phyloP scores from a whole-genome alignment of 768 basidiomycete species.

The Russula dissimulans region DNA sequence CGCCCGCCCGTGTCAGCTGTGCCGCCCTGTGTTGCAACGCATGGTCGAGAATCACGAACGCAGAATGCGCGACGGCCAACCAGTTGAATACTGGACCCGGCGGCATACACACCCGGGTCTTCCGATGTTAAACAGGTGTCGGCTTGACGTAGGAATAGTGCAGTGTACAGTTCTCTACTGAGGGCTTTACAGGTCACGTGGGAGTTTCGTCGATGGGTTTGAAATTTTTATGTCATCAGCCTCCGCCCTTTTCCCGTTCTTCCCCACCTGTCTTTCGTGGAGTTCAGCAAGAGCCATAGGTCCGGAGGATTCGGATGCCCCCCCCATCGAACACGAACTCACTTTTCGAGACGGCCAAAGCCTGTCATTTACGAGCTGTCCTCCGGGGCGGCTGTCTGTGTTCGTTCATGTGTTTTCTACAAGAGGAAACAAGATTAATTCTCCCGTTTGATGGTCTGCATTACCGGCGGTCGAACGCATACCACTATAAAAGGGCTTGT shows the following conservation, averaged over 20 bases:
- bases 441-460: too few species aligned
- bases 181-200: too few species aligned
- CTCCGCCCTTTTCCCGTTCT: too few species aligned
- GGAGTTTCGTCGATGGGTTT: too few species aligned
- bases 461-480: too few species aligned
- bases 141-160: neutral
- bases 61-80: conserved; percentile 55
- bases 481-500: too few species aligned
- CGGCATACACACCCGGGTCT: conserved; percentile 39
- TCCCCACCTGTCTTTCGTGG: too few species aligned
- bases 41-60: conserved; percentile 51
- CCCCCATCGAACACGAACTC: neutral
- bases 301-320: too few species aligned
- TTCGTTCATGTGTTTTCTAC: neutral
- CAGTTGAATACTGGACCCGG: conserved; percentile 63
- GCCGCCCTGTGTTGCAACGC: conserved; percentile 50
- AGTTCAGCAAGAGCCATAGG: too few species aligned
- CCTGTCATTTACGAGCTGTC: neutral
- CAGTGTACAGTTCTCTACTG: too few species aligned
- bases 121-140: neutral
- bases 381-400: neutral
- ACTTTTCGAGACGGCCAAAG: neutral
- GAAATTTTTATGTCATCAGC: too few species aligned
- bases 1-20: conserved; percentile 26
- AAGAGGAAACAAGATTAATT: too few species aligned